Evolutionary conservation across 768 basidiomycete genomes (phyloP), one percentile per base, ranked within the genome.

Genomic region (Cyclocybe cylindracea): DNA sequence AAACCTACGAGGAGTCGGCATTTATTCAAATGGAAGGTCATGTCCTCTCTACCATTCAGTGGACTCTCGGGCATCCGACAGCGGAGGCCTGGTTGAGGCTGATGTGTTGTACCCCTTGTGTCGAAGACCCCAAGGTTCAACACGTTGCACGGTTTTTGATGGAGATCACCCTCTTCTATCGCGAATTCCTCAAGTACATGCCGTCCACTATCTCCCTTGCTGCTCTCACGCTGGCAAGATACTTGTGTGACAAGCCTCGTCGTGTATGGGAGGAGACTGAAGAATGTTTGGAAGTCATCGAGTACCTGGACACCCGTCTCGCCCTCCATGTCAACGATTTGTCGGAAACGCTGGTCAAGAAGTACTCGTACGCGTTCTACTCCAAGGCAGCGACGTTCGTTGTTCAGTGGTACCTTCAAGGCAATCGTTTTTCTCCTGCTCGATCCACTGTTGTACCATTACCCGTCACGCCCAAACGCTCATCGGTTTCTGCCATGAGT

Each of bases 1-100:
- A 95, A 64, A 93, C 94, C 2, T 98, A 98, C 69, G 95, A 98
- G 67, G 94, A 96, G 70, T 88, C 89, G 3, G 96, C 96, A 2
- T 99, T 99, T 71, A 87, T 98, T 54, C 97, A 99, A 73, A 98
- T 99, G 97, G 97, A 99, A 69, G 89, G 91, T 4, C 97, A 99
- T 64, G 91, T 99, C 46, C 82, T 99, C 37, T 85, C 89, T 14
- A 99, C 97, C 13, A 96, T 98, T 61, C 88, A 94, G 59, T 99
- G 97, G 97, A 84, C 84, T 36, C 80, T 98, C 45, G 97, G 97
- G 7, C 96, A 98, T 66, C 97, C 97, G 10, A 97, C 97, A 1
- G 94, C 97, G 6, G 97, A 99, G 70, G 91, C 94, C 14, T 99
- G 97, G 97, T 81, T 99, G 19, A 83, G 97, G 48, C 74, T 88